Base-by-base conservation (phyloP, 1,284 basidiomycete genomes). In the Trichosporon sp. region DNA sequence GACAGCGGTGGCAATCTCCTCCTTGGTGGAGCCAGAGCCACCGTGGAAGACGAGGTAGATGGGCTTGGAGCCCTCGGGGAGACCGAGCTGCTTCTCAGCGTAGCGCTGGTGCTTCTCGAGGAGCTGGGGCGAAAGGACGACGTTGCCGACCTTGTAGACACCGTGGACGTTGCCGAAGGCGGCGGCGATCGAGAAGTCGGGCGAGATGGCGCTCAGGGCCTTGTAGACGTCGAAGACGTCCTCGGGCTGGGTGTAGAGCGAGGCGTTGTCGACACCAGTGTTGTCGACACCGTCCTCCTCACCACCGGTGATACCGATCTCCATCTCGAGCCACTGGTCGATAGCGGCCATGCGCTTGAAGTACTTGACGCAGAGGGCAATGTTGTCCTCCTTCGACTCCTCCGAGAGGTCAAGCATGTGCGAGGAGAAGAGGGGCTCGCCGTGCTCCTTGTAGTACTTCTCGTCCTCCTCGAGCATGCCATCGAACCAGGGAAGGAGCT, bases 321-420 rank as follows among this genome's bases (percentile, higher is more conserved):
- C 96, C 96, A 99, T 99, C 86, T 99, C 96, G 81, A 99, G 92
- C 94, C 94, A 99, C 74, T 92, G 84, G 69, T 90, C 89, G 78
- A 98, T 83, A 72, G 89, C 87, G 29, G 92, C 91, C 93, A 99
- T 92, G 79, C 92, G 91, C 82, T 88, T 86, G 82, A 99, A 95
- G 86, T 99, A 99, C 82, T 94, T 87, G 68, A 86, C 90, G 82
- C 96, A 99, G 60, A 85, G 92, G 64, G 85, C 88, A 77, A 99
- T 99, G 86, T 99, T 99, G 78, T 98, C 86, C 74, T 95, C 95
- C 82, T 98, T 96, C 78, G 92, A 81, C 83, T 99, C 95, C 79
- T 99, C 96, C 61, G 95, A 98, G 72, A 99, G 88, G 82, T 99
- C 96, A 73, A 99, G 89, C 96, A 99, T 99, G 90, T 99, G 96